phyloP scores from a whole-genome alignment of 371 early-diverging fungal species.

The Entomophthora muscae region DNA sequence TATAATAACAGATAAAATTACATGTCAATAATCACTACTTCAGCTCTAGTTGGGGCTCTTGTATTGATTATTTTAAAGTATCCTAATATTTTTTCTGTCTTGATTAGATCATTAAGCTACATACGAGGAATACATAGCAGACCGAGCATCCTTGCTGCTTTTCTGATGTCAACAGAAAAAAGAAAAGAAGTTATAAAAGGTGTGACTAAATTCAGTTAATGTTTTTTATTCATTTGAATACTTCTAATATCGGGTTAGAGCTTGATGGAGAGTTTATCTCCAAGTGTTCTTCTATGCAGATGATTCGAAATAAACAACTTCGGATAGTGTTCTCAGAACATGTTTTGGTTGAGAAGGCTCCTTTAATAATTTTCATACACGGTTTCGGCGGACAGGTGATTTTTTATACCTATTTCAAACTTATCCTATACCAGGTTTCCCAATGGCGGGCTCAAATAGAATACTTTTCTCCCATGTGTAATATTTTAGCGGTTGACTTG shows the following conservation, averaged over 20 bases:
- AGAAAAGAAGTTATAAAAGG: no score
- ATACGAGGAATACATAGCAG: no score
- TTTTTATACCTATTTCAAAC: not conserved
- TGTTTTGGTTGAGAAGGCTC: not conserved
- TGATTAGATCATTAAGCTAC: no score
- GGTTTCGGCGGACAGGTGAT: not conserved
- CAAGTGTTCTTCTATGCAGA: not conserved
- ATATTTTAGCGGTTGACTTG: slow-evolving; percentile 2
- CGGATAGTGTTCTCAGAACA: not conserved
- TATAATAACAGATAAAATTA: no score
- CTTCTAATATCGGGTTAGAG: not conserved
- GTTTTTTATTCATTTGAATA: not conserved
- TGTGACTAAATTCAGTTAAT: no score
- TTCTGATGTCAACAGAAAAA: no score
- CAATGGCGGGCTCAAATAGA: not conserved
- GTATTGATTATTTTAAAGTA: no score
- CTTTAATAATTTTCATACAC: not conserved
- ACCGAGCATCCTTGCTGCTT: no score
- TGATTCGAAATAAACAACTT: not conserved
- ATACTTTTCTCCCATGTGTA: not conserved
- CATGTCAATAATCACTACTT: no score
- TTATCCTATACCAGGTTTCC: not conserved
- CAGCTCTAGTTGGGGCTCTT: no score
- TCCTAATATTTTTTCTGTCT: no score
- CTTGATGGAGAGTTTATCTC: not conserved